Conservation (phyloP, 1,139 yeast genomes). For the Eremothecium sinecaudum region DNA sequence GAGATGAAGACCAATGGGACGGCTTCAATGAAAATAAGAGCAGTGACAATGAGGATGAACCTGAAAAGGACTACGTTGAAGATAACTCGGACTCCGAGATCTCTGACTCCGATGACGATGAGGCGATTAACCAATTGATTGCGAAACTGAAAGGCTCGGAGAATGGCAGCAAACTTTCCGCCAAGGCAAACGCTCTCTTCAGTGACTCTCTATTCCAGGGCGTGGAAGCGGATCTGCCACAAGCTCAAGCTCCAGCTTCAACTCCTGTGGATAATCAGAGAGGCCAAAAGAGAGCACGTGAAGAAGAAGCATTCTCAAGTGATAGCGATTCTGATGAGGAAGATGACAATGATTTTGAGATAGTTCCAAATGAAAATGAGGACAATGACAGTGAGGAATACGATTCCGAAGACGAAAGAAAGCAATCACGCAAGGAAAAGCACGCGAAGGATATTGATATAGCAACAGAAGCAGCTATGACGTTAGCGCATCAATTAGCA, state of each 20-base stretch:
- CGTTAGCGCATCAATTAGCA: slow-evolving; percentile 92
- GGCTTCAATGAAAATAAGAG: slow-evolving; percentile 52
- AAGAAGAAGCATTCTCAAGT: slow-evolving; percentile 10
- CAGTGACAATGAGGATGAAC: slow-evolving; percentile 36
- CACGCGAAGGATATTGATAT: slow-evolving; percentile 64
- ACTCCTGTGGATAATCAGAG: background rate
- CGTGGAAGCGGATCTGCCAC: slow-evolving; percentile 39
- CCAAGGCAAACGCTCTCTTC: slow-evolving; percentile 67
- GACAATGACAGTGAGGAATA: slow-evolving; percentile 36
- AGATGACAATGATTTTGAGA: slow-evolving; percentile 39
- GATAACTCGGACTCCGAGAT: slow-evolving; percentile 37
- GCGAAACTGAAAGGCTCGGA: slow-evolving; percentile 44
- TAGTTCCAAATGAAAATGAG: slow-evolving; percentile 41
- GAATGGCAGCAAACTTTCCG: slow-evolving; percentile 48
- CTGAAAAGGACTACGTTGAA: slow-evolving; percentile 31
- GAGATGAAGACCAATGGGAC: slow-evolving; percentile 75
- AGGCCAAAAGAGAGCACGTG: slow-evolving; percentile 2
- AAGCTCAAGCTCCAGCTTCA: background rate
- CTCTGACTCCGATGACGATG: slow-evolving; percentile 61
- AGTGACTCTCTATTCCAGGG: slow-evolving; percentile 69
- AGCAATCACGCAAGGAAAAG: slow-evolving; percentile 35
- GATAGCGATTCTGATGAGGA: slow-evolving; percentile 17
- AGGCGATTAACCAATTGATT: slow-evolving; percentile 53
- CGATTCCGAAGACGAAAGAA: slow-evolving; percentile 42
- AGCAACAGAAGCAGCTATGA: slow-evolving; percentile 95